These are phyloP conservation scores for Paecilomyces fulvus DNA, from an alignment of 2,329 filamentous ascomycete species.

Conservation along the genomic window DNA sequence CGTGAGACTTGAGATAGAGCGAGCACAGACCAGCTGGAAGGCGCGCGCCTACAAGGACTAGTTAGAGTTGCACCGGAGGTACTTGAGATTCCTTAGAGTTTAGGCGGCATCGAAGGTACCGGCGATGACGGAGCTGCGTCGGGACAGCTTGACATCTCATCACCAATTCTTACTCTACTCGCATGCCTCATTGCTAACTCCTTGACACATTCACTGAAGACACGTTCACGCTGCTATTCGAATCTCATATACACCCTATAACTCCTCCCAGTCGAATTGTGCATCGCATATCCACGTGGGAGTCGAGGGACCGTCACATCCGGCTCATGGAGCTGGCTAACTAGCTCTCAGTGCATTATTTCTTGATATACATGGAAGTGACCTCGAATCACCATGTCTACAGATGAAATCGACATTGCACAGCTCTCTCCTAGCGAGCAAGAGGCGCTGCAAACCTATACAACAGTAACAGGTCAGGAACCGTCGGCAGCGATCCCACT, in stretches of 20 bases:
- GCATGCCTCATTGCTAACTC: background rate
- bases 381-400: conserved; percentile 33
- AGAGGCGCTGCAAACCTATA: conserved; percentile 78
- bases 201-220: background rate
- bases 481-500: conserved; percentile 66
- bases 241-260: background rate
- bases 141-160: conserved; percentile 7
- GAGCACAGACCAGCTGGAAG: conserved; percentile 14
- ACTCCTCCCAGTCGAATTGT: background rate
- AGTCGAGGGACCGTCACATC: background rate
- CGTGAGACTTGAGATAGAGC: conserved; percentile 14
- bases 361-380: background rate
- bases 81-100: background rate
- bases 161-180: background rate
- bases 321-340: background rate
- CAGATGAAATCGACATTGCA: conserved; percentile 44
- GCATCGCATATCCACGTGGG: background rate
- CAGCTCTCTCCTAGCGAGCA: conserved; percentile 72
- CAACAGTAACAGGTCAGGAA: conserved; percentile 77
- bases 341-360: background rate
- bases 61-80: background rate
- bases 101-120: conserved; percentile 1
- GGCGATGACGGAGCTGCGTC: conserved; percentile 14
- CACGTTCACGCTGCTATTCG: background rate
- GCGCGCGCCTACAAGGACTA: background rate